Evolutionary conservation across 768 basidiomycete genomes (phyloP), one percentile per base, ranked within the genome.

Genomic region (Boletus reticulatus): DNA sequence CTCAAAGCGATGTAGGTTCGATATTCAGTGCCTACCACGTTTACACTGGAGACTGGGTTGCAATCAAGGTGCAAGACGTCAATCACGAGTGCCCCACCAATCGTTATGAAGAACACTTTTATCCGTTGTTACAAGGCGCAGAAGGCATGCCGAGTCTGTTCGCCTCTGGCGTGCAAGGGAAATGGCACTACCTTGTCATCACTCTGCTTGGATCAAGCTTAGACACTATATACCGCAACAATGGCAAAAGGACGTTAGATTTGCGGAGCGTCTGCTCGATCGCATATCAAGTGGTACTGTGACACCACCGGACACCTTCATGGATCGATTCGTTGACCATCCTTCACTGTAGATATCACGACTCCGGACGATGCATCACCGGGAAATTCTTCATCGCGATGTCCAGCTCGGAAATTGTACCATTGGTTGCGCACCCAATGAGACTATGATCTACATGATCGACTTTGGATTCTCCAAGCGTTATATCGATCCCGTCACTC

Each of bases 381-480:
- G 83, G 31, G 89, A 88, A 13, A 76, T 92, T 36, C 75, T 91
- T 31, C 89, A 91, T 64, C 81, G 89, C 9, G 89, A 92, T 58
- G 85, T 92, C 48, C 89, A 92, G 58, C 79, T 90, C 8, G 89
- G 89, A 2, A 92, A 92, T 66, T 87, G 84, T 60, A 83, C 82
- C 4, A 67, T 90, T 50, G 89, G 89, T 14, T 73, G 78, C 47
- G 70, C 77, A 4, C 83, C 85, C 1, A 73, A 88, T 58, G 76
- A 86, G 14, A 76, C 76, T 49, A 77, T 72, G 37, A 76, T 92
- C 58, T 91, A 89, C 63, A 87, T 91, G 88, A 92, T 92, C 62
- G 89, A 92, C 68, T 91, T 92, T 66, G 89, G 89, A 14, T 92
- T 92, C 68, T 88, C 88, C 17, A 91, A 90, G 64, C 79, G 79